Percentiles rank a stretch among this genome's conserved stretches.
Evolutionary conservation across 2,329 filamentous ascomycete species (phyloP).

Genomic region (Hypoxylon sp.): DNA sequence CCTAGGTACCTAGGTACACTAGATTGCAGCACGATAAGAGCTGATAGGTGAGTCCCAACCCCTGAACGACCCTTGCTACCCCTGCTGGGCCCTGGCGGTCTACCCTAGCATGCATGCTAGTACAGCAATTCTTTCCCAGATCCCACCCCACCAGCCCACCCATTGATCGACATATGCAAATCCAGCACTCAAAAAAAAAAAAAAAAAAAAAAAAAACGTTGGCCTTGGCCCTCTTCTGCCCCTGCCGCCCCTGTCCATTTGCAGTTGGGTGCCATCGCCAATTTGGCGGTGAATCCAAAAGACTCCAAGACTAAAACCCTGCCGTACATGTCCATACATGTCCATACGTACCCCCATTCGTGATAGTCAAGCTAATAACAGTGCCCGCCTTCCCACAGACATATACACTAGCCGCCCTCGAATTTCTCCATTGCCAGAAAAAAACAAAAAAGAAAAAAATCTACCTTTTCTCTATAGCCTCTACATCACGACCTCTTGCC

Average conservation of each 20-base stretch:
- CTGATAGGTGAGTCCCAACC: constrained; percentile 36
- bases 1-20: too few relatives aligned
- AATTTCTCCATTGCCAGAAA: constrained; percentile 21
- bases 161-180: constrained; percentile 40
- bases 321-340: constrained; percentile 34
- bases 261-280: constrained; percentile 43
- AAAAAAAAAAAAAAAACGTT: constrained; percentile 25
- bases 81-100: constrained; percentile 1
- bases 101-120: not conserved
- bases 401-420: constrained; percentile 26
- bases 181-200: constrained; percentile 31
- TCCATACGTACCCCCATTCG: not conserved
- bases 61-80: constrained; percentile 18
- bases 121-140: constrained; percentile 21
- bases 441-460: not conserved
- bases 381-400: constrained; percentile 32
- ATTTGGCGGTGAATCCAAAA: constrained; percentile 47
- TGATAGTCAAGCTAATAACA: constrained; percentile 26
- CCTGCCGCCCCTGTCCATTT: constrained; percentile 34
- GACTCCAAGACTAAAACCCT: constrained; percentile 38
- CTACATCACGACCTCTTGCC: constrained; percentile 15
- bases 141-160: constrained; percentile 32
- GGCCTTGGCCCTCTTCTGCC: constrained; percentile 6
- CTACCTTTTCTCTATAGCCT: constrained; percentile 19
- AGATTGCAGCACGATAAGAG: constrained; percentile 29